Evolutionary conservation across 2,329 filamentous ascomycete species (phyloP).

Genomic region (Paecilomyces variotii): DNA sequence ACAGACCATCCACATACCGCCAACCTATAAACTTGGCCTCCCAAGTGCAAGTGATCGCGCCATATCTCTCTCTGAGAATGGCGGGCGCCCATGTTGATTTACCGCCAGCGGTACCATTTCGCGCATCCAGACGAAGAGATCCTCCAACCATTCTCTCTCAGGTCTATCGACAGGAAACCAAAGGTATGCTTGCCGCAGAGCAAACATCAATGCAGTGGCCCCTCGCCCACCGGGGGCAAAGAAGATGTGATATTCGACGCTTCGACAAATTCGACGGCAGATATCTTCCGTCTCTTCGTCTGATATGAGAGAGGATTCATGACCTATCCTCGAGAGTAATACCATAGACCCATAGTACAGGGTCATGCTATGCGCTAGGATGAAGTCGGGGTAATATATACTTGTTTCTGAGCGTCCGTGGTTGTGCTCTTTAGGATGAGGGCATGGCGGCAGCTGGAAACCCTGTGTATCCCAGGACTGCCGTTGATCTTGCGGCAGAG

Average conservation of each 20-base stretch:
- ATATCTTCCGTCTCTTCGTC: background rate
- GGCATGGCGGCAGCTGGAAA: background rate
- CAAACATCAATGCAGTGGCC: background rate
- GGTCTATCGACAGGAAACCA: background rate
- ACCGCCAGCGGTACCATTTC: background rate
- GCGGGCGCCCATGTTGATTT: background rate
- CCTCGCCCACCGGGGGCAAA: background rate
- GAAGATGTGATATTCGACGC: conserved; percentile 1
- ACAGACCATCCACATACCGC: background rate
- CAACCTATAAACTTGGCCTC: background rate
- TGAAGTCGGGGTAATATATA: background rate
- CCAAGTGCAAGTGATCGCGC: background rate
- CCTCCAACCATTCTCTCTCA: background rate
- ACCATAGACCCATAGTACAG: conserved; percentile 1
- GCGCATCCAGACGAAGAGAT: background rate
- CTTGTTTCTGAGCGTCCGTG: background rate
- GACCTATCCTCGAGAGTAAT: background rate
- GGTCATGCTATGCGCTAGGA: background rate
- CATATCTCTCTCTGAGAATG: background rate
- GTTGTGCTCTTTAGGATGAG: background rate
- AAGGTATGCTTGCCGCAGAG: background rate
- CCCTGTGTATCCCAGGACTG: background rate
- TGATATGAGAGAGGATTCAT: background rate
- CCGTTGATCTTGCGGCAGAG: background rate
- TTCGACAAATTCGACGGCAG: background rate